Evolutionary conservation across 768 basidiomycete species (phyloP).

Genomic region (Kwoniella europaea): DNA sequence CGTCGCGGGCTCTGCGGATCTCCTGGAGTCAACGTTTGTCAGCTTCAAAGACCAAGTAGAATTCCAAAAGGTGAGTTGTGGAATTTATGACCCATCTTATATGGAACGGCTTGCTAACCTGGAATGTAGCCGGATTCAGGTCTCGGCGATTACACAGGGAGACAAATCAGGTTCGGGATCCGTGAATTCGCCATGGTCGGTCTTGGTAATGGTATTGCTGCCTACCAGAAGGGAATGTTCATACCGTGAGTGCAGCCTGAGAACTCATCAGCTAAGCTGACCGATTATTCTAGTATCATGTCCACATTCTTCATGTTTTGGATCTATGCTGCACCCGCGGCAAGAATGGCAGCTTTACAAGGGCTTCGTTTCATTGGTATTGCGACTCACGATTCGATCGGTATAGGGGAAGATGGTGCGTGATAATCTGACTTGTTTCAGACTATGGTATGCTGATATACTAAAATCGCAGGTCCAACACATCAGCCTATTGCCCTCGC

Average conservation of each 20-base stretch:
- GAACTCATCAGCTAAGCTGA: neutral
- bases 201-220: conserved; percentile 52
- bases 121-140: conserved; percentile 39
- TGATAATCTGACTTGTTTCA: neutral
- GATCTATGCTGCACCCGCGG: conserved; percentile 56
- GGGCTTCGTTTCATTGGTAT: conserved; percentile 56
- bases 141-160: conserved; percentile 51
- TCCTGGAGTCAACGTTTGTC: conserved; percentile 54
- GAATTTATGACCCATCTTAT: neutral
- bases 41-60: conserved; percentile 47
- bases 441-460: too few species aligned
- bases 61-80: conserved; percentile 49
- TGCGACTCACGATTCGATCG: conserved; percentile 56
- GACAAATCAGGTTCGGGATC: conserved; percentile 56
- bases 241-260: conserved; percentile 43
- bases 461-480: conserved; percentile 40
- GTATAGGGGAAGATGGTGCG: conserved; percentile 56
- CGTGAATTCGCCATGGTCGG: conserved; percentile 56
- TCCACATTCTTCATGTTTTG: conserved; percentile 58
- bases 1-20: conserved; percentile 49
- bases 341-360: conserved; percentile 53
- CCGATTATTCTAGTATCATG: conserved; percentile 34
- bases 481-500: conserved; percentile 54
- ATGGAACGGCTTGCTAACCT: neutral
- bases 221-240: conserved; percentile 56